Base-by-base conservation (phyloP, 192 early-diverging fungal genomes). In the Backusella parvicylindrica region DNA sequence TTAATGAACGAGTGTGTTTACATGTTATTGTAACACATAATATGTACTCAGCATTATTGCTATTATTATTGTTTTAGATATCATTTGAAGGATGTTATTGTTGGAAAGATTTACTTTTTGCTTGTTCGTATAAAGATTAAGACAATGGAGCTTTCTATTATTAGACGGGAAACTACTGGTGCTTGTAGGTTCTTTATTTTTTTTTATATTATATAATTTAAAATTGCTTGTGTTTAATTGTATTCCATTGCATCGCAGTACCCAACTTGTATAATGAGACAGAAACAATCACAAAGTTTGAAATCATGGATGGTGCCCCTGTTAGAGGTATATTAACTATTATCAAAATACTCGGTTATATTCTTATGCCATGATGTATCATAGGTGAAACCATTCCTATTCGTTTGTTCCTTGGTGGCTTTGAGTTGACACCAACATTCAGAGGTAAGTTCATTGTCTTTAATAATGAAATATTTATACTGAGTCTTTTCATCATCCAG, bases 291-390 rank as follows among this genome's bases (percentile, higher is more conserved):
- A 98, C 97, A 63, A 98, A 97, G 82, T 99, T 98, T 82, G 98
- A 99, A 79, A 99, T 99, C 75, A 99, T 99, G 98, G 98, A 99
- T 80, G 98, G 98, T 6, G 97, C 96, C 36, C 97, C 98, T 31
- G 96, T 97, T 23, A 87, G 92, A 80, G 94, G 92, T 84, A 77
- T 49, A 53, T n/a, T 63, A 30, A 83, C 16, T 49, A n/a, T 28
- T 67, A 2, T 36, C 36, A 18, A 31, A 30, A 4, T 31, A 30
- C 26, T 16, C 41, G 33, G n/a, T 78, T 12, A 65, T 13, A 37
- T 65, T 5, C 41, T 26, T 8, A 26, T 35, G 13, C 11, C 12
- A 40, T 69, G 9, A 28, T 70, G n/a, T 32, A n/a, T 79, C 5
- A 41, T 75, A 85, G 91, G 94, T 13, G 98, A 99, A 81, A 96